These are phyloP conservation scores for Quercus aquifolioides DNA, from an alignment of 306 rosid species.

Conservation along the genomic window DNA sequence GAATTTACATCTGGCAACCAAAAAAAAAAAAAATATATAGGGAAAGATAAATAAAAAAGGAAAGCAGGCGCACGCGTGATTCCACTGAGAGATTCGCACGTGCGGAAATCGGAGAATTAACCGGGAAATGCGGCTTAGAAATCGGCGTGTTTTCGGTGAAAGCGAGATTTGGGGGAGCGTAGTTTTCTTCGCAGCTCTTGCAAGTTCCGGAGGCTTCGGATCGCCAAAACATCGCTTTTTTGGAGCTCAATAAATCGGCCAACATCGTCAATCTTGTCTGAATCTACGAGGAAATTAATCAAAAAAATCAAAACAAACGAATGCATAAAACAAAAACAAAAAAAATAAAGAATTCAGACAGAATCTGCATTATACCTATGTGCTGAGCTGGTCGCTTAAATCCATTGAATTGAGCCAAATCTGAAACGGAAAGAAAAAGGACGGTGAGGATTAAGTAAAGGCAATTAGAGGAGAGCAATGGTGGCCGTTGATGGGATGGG, in stretches of 20 bases:
- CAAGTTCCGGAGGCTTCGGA: conserved; percentile 55
- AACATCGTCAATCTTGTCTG: conserved; percentile 39
- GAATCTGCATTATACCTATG: conserved; percentile 40
- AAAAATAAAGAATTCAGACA: background rate
- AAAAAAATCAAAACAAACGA: background rate
- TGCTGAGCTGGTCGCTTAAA: conserved; percentile 35
- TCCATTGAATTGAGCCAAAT: conserved; percentile 64
- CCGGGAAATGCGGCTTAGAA: conserved; percentile 38
- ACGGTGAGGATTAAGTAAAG: background rate
- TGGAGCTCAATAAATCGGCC: conserved; percentile 26
- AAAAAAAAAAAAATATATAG: background rate
- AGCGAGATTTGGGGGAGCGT: conserved; percentile 35
- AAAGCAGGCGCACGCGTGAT: conserved; percentile 18
- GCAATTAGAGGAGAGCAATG: no score
- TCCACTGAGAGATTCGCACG: conserved; percentile 6
- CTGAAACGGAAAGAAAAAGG: conserved; percentile 26
- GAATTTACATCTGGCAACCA: background rate
- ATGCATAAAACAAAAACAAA: background rate
- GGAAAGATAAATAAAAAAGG: background rate
- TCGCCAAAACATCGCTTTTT: conserved; percentile 54
- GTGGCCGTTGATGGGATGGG: background rate
- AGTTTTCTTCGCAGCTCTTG: conserved; percentile 39
- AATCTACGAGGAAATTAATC: background rate
- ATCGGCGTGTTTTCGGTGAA: conserved; percentile 75
- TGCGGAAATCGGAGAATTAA: background rate